phyloP scores from a whole-genome alignment of 1,139 yeast genomes.

The Suhomyces kunorum region DNA sequence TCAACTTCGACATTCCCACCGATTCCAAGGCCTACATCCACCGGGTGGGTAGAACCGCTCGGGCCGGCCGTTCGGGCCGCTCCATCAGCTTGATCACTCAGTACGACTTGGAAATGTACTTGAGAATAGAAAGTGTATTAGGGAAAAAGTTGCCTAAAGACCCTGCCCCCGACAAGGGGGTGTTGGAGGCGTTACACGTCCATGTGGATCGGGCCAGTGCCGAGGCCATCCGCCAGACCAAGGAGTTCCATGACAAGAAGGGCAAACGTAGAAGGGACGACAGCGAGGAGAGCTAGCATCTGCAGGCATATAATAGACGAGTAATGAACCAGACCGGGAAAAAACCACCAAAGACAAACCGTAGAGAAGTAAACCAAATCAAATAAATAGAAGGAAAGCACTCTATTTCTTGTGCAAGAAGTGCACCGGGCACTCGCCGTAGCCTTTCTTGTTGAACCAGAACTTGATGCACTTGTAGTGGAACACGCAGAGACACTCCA shows the following conservation, averaged over 20 bases:
- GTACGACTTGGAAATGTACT: constrained; percentile 84
- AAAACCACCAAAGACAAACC: constrained; percentile 1
- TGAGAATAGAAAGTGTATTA: constrained; percentile 85
- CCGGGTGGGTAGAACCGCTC: constrained; percentile 96
- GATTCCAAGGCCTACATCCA: constrained; percentile 98
- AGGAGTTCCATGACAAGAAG: constrained; percentile 60
- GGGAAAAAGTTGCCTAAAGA: constrained; percentile 82
- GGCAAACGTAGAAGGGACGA: constrained; percentile 24
- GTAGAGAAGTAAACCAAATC: background rate
- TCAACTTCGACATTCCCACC: constrained; percentile 94
- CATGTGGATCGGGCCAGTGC: constrained; percentile 92
- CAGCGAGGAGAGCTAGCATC: constrained; percentile 20
- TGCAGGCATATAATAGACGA: constrained; percentile 1
- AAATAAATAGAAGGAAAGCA: background rate
- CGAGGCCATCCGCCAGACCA: constrained; percentile 83
- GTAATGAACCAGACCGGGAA: constrained; percentile 2
- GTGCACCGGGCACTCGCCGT: constrained; percentile 86
- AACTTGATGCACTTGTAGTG: constrained; percentile 87
- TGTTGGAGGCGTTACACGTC: constrained; percentile 75
- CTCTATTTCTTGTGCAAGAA: constrained; percentile 33
- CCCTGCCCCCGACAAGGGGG: constrained; percentile 69
- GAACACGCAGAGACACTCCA: constrained; percentile 92
- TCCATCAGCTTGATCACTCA: constrained; percentile 91
- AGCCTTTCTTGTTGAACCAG: constrained; percentile 88
- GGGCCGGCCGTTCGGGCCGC: constrained; percentile 96